Evolutionary conservation across 192 early-diverging fungal genomes (phyloP).

Genomic region (Glomus cerebriforme): DNA sequence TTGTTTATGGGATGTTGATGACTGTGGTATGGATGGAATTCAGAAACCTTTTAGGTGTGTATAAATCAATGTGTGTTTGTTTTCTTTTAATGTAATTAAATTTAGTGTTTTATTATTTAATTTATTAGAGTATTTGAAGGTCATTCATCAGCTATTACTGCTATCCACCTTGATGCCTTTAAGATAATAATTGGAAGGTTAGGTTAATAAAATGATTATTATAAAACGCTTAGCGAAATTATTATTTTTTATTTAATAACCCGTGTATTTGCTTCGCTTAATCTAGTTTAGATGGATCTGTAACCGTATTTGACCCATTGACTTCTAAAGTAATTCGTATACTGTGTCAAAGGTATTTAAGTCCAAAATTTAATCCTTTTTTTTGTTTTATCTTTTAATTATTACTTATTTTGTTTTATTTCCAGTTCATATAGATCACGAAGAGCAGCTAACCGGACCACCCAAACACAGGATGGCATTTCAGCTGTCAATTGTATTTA

Average conservation of each 20-base stretch:
- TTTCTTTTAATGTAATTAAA: neutral
- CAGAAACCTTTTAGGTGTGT: neutral
- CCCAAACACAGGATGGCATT: neutral
- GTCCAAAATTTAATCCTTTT: neutral
- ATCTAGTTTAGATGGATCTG: neutral
- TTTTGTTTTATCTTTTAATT: neutral
- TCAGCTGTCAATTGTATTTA: conserved; percentile 1
- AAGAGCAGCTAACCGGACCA: neutral
- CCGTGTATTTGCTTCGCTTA: neutral
- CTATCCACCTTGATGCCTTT: conserved; percentile 38
- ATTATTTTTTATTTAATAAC: neutral
- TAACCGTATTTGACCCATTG: neutral
- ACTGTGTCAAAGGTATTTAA: neutral
- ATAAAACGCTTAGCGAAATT: neutral
- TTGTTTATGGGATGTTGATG: conserved; percentile 47
- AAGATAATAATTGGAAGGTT: conserved; percentile 43
- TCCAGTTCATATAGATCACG: neutral
- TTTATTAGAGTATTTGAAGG: conserved; percentile 29
- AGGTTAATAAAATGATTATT: neutral
- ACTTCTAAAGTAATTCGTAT: neutral
- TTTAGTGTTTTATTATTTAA: neutral
- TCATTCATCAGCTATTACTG: conserved; percentile 33
- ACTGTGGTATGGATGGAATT: conserved; percentile 6
- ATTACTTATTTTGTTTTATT: neutral
- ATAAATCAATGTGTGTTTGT: neutral